Conservation (phyloP, 768 basidiomycete species). For the Boletus subparvulus region DNA sequence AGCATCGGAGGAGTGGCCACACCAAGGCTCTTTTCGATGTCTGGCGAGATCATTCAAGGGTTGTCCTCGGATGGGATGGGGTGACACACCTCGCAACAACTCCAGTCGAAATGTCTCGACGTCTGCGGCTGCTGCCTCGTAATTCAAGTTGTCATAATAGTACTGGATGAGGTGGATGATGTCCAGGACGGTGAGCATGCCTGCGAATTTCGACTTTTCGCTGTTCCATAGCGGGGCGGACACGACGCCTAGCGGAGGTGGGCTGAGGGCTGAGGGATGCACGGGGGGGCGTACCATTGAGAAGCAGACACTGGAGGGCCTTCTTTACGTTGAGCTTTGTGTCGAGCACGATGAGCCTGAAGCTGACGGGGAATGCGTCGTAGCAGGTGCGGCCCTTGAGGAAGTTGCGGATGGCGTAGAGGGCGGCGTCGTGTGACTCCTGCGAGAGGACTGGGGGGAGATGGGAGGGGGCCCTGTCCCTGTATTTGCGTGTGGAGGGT, state of each 20-base stretch:
- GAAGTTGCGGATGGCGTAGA: slow-evolving; percentile 72
- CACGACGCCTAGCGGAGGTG: slow-evolving; percentile 70
- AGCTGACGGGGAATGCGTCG: slow-evolving; percentile 97
- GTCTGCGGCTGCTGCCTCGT: slow-evolving; percentile 82
- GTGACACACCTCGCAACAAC: slow-evolving; percentile 73
- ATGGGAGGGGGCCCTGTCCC: slow-evolving; percentile 61
- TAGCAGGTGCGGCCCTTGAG: slow-evolving; percentile 86
- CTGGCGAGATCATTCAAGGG: slow-evolving; percentile 41
- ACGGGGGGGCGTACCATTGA: slow-evolving; percentile 56
- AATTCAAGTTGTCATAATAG: slow-evolving; percentile 84
- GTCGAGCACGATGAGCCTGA: slow-evolving; percentile 94
- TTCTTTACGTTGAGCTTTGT: slow-evolving; percentile 95
- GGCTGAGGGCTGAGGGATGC: not conserved
- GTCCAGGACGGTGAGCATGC: slow-evolving; percentile 99
- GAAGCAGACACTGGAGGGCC: slow-evolving; percentile 81
- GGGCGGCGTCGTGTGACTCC: slow-evolving; percentile 69
- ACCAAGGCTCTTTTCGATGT: slow-evolving; percentile 89
- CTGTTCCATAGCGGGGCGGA: slow-evolving; percentile 99
- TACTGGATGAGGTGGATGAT: slow-evolving; percentile 99
- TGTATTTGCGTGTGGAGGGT: slow-evolving; percentile 52
- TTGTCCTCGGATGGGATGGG: slow-evolving; percentile 6
- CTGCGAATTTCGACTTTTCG: slow-evolving; percentile 87
- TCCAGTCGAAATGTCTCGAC: slow-evolving; percentile 92
- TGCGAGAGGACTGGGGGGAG: slow-evolving; percentile 48
- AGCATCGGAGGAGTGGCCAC: slow-evolving; percentile 91